Percentiles rank a stretch among this genome's conserved stretches.
Evolutionary conservation across 2,329 filamentous ascomycete species (phyloP).

Genomic region (Fusarium caatingaense): DNA sequence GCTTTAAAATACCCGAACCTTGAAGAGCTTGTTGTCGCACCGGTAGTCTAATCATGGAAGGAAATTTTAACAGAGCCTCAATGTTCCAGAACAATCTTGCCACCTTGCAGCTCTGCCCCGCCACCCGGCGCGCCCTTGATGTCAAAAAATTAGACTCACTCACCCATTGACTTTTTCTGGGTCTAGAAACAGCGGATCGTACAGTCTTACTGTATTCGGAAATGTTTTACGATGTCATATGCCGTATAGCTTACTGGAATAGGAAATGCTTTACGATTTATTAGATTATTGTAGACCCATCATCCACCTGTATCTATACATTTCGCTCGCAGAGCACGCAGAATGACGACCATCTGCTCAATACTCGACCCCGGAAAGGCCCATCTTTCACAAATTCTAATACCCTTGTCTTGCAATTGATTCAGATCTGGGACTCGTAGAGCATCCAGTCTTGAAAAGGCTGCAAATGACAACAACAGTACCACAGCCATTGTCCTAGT

Average conservation of each 20-base stretch:
- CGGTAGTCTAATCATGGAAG: neutral
- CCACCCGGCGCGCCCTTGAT: slow-evolving; percentile 19
- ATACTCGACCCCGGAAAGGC: slow-evolving; percentile 37
- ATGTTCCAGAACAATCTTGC: slow-evolving; percentile 16
- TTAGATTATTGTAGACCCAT: rapidly evolving
- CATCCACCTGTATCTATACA: slow-evolving; percentile 32
- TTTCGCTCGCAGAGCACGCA: slow-evolving; percentile 35
- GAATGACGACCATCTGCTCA: slow-evolving; percentile 39
- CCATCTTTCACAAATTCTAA: slow-evolving; percentile 37
- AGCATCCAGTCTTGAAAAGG: slow-evolving; percentile 25
- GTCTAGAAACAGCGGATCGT: neutral
- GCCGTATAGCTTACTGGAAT: neutral
- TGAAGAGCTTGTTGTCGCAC: neutral
- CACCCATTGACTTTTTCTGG: neutral
- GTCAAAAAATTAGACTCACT: neutral
- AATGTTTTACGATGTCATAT: neutral
- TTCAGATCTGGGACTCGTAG: slow-evolving; percentile 33
- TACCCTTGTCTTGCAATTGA: slow-evolving; percentile 35
- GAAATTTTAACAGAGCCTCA: neutral
- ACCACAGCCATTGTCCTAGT: slow-evolving; percentile 36
- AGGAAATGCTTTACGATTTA: neutral
- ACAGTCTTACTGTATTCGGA: rapidly evolving
- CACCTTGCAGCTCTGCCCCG: neutral
- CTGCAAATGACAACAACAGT: slow-evolving; percentile 30
- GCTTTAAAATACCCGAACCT: neutral